Percentiles rank a stretch among this genome's conserved stretches.
Conservation (phyloP, 176 grass and related monocot species). For the Eragrostis curvula region DNA sequence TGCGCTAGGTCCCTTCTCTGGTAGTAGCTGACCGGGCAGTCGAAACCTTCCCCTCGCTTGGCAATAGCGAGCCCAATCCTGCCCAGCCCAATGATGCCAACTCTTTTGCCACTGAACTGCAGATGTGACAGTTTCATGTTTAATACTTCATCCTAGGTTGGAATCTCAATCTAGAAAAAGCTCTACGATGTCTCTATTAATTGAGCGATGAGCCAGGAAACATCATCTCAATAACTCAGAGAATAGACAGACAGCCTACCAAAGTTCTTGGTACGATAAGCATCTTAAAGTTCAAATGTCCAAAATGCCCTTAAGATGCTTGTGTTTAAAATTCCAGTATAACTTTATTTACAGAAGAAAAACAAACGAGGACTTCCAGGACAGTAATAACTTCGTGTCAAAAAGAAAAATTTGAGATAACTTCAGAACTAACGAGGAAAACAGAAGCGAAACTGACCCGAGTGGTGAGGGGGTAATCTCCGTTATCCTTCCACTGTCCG, state of each 20-base stretch:
- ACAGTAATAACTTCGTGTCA: no score
- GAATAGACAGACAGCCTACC: no score
- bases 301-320: no score
- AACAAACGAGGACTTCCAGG: no score
- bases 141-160: neutral
- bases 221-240: no score
- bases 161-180: neutral
- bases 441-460: constrained; percentile 52
- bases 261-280: no score
- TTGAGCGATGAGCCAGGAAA: no score
- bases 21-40: constrained; percentile 73
- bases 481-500: constrained; percentile 48
- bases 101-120: constrained; percentile 93
- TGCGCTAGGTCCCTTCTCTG: constrained; percentile 60
- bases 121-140: constrained; percentile 22
- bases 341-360: no score
- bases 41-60: constrained; percentile 66
- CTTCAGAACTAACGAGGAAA: neutral
- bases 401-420: no score
- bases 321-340: no score
- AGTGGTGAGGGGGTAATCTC: constrained; percentile 55
- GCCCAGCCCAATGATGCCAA: constrained; percentile 88
- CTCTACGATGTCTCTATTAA: no score
- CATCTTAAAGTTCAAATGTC: no score
- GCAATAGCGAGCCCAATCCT: constrained; percentile 75